phyloP scores from a whole-genome alignment of 805 yeast genomes.

The Saccharomycopsis sp. region DNA sequence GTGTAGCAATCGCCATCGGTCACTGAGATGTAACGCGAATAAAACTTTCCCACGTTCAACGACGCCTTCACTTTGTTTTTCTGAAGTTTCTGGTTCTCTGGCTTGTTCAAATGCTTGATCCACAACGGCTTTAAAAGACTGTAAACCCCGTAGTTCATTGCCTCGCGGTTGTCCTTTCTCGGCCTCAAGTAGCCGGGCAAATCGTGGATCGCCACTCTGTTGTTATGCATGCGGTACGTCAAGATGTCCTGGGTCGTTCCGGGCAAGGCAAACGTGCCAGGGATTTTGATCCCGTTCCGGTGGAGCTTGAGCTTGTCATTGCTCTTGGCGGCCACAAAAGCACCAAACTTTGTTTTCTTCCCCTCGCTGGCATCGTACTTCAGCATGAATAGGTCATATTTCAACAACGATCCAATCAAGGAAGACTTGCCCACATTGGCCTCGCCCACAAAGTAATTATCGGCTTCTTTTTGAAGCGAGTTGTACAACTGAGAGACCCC shows the following conservation, averaged over 20 bases:
- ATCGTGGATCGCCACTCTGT: constrained; percentile 25
- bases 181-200: constrained; percentile 33
- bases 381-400: constrained; percentile 6
- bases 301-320: constrained; percentile 3
- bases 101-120: constrained; percentile 16
- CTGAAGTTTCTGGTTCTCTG: constrained; percentile 23
- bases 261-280: constrained; percentile 19
- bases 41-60: constrained; percentile 23
- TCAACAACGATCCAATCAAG: constrained; percentile 41
- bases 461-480: constrained; percentile 28
- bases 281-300: too few species aligned
- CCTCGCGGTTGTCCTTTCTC: background rate
- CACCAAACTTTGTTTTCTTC: background rate
- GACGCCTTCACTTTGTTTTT: constrained; percentile 23
- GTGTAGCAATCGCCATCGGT: constrained; percentile 39
- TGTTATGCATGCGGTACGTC: constrained; percentile 9
- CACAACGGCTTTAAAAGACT: constrained; percentile 6
- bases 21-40: constrained; percentile 30
- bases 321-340: background rate
- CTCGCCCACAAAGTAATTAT: constrained; percentile 50
- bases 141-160: constrained; percentile 9
- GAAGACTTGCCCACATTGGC: constrained; percentile 68
- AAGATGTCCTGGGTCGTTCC: constrained; percentile 19
- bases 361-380: too few species aligned
- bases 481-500: constrained; percentile 33